Percentiles rank a stretch among this genome's conserved stretches.
Conservation (phyloP, 106 monocot genomes). For the Amphibolis antarctica region DNA sequence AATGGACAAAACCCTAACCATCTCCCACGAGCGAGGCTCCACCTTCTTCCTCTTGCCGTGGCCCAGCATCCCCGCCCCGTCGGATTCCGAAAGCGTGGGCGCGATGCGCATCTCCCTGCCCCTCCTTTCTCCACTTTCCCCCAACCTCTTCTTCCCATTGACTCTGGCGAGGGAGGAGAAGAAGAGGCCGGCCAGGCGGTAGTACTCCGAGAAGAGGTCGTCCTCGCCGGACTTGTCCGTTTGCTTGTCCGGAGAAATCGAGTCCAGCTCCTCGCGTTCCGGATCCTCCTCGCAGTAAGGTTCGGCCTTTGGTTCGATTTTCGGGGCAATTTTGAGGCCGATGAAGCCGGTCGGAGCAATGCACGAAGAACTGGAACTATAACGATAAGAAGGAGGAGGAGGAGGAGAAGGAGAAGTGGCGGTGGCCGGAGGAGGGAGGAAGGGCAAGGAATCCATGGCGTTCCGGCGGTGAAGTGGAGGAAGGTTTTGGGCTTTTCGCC, state of each 20-base stretch:
- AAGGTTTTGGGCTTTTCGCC: too few species aligned
- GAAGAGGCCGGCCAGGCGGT: slow-evolving; percentile 12
- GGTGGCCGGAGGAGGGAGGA: background rate
- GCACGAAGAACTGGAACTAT: too few species aligned
- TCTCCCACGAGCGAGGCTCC: slow-evolving; percentile 5
- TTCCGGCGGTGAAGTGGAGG: too few species aligned
- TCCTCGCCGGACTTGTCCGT: slow-evolving; percentile 5
- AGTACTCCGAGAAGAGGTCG: slow-evolving; percentile 14
- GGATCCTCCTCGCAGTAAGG: background rate
- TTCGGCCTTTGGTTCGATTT: slow-evolving; percentile 8
- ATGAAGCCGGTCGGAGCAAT: too few species aligned
- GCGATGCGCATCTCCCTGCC: background rate
- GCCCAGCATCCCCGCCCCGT: too few species aligned
- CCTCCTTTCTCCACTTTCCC: too few species aligned
- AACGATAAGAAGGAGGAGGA: too few species aligned
- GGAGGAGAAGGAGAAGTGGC: background rate
- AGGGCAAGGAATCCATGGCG: too few species aligned
- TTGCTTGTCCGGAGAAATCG: background rate
- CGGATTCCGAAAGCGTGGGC: background rate
- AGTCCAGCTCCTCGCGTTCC: background rate
- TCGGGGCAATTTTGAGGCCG: background rate
- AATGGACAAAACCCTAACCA: slow-evolving; percentile 11
- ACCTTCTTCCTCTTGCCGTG: slow-evolving; percentile 2
- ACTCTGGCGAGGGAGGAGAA: background rate
- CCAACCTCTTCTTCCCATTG: too few species aligned